Evolutionary conservation across 179 eudicot genomes (phyloP).

Genomic region (Camellia oleifera): DNA sequence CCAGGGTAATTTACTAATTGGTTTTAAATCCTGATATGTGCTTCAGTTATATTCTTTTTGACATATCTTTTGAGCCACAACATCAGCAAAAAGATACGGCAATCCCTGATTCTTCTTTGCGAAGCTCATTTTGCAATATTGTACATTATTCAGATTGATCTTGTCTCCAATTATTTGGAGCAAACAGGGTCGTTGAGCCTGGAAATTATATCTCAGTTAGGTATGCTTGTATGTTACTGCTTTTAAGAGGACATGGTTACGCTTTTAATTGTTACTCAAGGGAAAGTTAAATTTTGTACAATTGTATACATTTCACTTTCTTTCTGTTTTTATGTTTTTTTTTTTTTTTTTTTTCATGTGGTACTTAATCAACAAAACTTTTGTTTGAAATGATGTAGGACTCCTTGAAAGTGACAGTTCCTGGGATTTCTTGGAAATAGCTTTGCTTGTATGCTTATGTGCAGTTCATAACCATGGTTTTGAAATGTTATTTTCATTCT

Average conservation of each 20-base stretch:
- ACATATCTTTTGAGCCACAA: constrained; percentile 78
- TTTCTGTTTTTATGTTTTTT: not conserved
- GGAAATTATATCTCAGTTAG: constrained; percentile 77
- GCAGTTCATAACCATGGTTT: constrained; percentile 92
- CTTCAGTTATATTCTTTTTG: constrained; percentile 96
- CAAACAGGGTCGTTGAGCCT: constrained; percentile 52
- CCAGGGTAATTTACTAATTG: constrained; percentile 8
- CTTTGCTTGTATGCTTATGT: constrained; percentile 91
- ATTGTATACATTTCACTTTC: not conserved
- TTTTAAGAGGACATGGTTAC: constrained; percentile 2
- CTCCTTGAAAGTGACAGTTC: constrained; percentile 64
- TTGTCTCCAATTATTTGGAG: constrained; percentile 57
- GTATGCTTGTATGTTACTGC: constrained; percentile 34
- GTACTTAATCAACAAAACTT: constrained; percentile 13
- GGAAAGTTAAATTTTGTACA: not conserved
- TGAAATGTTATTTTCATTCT: constrained; percentile 86
- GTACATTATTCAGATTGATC: constrained; percentile 79
- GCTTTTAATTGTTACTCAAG: not conserved
- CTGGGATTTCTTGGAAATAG: constrained; percentile 87
- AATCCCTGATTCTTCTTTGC: constrained; percentile 79
- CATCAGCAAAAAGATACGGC: constrained; percentile 63
- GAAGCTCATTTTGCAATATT: constrained; percentile 90
- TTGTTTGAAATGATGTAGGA: constrained; percentile 45
- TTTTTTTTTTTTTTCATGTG: too few species aligned
- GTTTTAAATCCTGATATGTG: constrained; percentile 21